Base-by-base conservation (phyloP, 257 asterid species). In the Gentiana dahurica region DNA sequence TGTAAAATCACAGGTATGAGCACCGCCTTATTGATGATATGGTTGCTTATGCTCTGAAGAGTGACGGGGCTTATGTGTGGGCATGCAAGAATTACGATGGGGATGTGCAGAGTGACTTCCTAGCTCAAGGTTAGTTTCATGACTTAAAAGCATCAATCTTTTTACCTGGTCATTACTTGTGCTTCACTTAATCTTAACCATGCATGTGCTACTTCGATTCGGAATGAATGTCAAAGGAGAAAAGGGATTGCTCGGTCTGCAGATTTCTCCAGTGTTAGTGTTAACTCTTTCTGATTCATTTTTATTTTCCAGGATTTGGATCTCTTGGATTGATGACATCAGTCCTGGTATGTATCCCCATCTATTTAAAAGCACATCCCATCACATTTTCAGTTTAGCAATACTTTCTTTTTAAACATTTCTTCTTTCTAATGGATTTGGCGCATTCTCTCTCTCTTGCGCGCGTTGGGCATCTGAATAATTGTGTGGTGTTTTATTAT, bases 21-120 rank as follows among this genome's bases (percentile, higher is more conserved):
- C 99, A 92, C 75, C 97, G 95, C 61, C 97, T 92, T 53, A 92
- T 92, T 49, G 99, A 92, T 71, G 99, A 92, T 72, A 92, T 92
- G 97, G 99, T 92, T 80, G 99, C 97, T 34, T 88, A 88, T 70
- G 97, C 99, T 68, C 77, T 92, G 8, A 92, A 92, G 90, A 92
- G 97, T 32, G 97, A 92, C n/a, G 99, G 99, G 63, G 97, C 81
- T 59, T 88, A 92, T 57, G 97, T 92, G 24, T 92, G 99, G 99
- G 99, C 99, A 63, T 92, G 99, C 81, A 92, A 88, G 81, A 92
- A 92, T 84, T 92, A 92, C 55, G 99, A 92, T 65, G 99, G 99
- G 41, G 97, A 92, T 68, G 99, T 92, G 56, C 97, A 92, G 76
- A 92, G 99, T 80, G 99, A 92, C 79, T 88, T 92, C 81, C 72